Base-by-base conservation (phyloP, 1,284 basidiomycete genomes). In the Cystobasidium sp. region DNA sequence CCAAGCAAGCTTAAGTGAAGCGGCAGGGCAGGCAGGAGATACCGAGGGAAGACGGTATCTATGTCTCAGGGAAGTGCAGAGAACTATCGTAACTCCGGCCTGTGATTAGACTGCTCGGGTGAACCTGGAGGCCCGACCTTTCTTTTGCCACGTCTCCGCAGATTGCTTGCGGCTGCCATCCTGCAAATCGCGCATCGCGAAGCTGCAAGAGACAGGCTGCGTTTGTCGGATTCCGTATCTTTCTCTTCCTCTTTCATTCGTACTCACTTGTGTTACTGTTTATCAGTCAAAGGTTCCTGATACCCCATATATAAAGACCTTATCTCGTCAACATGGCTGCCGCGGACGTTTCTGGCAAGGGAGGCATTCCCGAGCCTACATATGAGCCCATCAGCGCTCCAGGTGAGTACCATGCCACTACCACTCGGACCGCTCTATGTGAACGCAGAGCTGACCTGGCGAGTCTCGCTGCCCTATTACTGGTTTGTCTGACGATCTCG, bases 341-440 rank as follows among this genome's bases (percentile, higher is more conserved):
- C 9, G 70, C 70, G 47, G 70, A 73, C 46, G 70, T 73, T n/a
- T 73, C 70, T 59, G 70, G 70, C 41, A 65, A 66, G n/a, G 68
- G 71, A 0, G 76, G 74, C 22, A 78, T 75, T 61, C 75, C 76
- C 3, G 64, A 75, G 6, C 75, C 67, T 18, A 78, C 68, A 16
- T 37, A 61, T 43, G 51, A 62, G 52, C 58, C 75, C 59, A 67
- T 68, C 68, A n/a, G 67, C 49, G 67, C 55, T 71, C 39, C 70
- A 74, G 41, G 64, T 72, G n/a, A 22, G 58, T 44, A 53, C n/a
- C 20, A 9, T 1, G 14, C 31, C 31, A 31, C 31, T 31, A 31
- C 31, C 5, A 31, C 31, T 5, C 31, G 5, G 31, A 2, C 5
- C 31, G 31, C 31, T 31, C 31, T 1, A 31, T 31, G 31, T 31